Conservation (phyloP, 1,139 yeast genomes). For the Lodderomyces elongisporus region DNA sequence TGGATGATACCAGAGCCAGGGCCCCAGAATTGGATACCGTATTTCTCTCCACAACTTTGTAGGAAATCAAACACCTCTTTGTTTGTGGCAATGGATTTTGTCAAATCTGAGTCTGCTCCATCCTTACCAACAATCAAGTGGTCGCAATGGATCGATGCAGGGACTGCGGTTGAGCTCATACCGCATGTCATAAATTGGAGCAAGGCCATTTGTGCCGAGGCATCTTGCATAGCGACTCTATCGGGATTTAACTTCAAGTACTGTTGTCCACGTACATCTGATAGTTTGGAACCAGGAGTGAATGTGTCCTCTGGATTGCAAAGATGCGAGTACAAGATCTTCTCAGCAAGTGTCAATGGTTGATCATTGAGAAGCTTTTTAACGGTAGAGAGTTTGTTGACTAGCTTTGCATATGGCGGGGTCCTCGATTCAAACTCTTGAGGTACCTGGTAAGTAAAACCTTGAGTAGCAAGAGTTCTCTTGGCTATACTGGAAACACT, state of each 20-base stretch:
- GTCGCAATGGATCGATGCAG: slow-evolving; percentile 95
- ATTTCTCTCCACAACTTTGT: slow-evolving; percentile 83
- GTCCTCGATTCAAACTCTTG: slow-evolving; percentile 60
- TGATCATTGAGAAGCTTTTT: slow-evolving; percentile 58
- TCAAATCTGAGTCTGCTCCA: slow-evolving; percentile 79
- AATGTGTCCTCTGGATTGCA: slow-evolving; percentile 79
- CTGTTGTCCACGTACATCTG: slow-evolving; percentile 71
- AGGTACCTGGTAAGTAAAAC: slow-evolving; percentile 42
- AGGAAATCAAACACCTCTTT: slow-evolving; percentile 92
- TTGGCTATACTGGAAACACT: not conserved
- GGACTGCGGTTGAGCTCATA: slow-evolving; percentile 77
- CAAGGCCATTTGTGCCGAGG: slow-evolving; percentile 96
- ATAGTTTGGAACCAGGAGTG: slow-evolving; percentile 42
- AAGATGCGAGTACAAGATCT: slow-evolving; percentile 86
- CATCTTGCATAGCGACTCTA: slow-evolving; percentile 99
- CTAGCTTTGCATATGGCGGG: slow-evolving; percentile 81
- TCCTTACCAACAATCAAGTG: slow-evolving; percentile 94
- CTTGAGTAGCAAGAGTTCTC: slow-evolving; percentile 29
- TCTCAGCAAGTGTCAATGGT: slow-evolving; percentile 90
- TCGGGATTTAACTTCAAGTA: slow-evolving; percentile 94
- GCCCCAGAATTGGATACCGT: slow-evolving; percentile 97
- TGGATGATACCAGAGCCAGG: slow-evolving; percentile 99
- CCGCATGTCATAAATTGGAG: slow-evolving; percentile 97
- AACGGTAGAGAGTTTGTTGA: slow-evolving; percentile 58
- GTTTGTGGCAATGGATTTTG: slow-evolving; percentile 72